Conservation (phyloP, 1,139 yeast species). For the Pichia sp. region DNA sequence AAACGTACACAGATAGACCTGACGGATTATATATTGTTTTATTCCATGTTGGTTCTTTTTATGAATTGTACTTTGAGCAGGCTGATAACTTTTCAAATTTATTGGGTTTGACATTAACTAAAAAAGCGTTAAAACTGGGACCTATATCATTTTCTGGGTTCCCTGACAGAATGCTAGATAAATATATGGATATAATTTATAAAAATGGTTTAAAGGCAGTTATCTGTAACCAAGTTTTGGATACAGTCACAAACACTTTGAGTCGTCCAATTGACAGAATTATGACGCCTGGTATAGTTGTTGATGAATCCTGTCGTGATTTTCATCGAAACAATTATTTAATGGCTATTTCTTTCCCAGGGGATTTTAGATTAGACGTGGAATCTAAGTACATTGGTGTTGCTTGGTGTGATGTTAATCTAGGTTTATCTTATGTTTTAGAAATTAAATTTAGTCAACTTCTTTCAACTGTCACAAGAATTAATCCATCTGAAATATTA, state of each 20-base stretch:
- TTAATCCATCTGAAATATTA: constrained; percentile 60
- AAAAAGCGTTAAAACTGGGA: constrained; percentile 38
- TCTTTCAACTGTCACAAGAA: constrained; percentile 54
- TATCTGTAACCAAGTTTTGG: constrained; percentile 59
- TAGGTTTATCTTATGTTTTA: constrained; percentile 71
- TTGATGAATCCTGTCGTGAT: constrained; percentile 80
- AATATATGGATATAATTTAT: constrained; percentile 68
- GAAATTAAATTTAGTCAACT: constrained; percentile 51
- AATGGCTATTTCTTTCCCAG: constrained; percentile 57
- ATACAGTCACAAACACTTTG: constrained; percentile 36
- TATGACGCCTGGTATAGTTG: constrained; percentile 87
- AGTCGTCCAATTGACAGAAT: constrained; percentile 71
- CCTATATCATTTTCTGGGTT: constrained; percentile 88
- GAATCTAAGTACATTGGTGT: constrained; percentile 58
- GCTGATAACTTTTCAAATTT: constrained; percentile 69
- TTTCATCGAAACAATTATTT: constrained; percentile 66
- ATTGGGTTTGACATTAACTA: constrained; percentile 57
- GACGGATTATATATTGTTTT: constrained; percentile 65
- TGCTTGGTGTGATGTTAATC: constrained; percentile 84
- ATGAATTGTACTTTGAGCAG: constrained; percentile 83
- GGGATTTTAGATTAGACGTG: constrained; percentile 34
- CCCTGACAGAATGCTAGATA: constrained; percentile 64
- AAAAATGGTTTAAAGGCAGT: constrained; percentile 68
- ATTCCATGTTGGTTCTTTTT: constrained; percentile 87
- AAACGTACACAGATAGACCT: constrained; percentile 30